These are phyloP conservation scores for Claviceps sp. DNA, from an alignment of 2,329 filamentous ascomycete genomes.

Conservation along the genomic window DNA sequence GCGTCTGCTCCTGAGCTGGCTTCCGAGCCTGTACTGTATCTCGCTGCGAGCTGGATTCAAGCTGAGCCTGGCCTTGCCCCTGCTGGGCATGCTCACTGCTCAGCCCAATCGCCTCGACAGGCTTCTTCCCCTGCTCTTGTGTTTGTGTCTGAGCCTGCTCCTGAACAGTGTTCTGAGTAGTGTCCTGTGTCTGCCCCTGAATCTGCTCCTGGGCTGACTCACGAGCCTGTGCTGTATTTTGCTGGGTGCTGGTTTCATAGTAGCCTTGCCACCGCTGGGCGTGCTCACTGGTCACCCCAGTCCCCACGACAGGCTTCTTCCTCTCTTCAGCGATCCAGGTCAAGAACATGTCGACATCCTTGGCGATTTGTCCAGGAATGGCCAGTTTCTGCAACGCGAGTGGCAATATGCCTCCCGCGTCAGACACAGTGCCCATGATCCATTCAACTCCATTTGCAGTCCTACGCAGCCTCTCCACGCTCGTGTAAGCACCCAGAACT, in stretches of 20 bases:
- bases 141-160: background rate
- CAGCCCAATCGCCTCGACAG: background rate
- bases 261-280: too few relatives aligned
- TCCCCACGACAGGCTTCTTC: conserved; percentile 7
- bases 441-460: conserved; percentile 44
- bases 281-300: background rate
- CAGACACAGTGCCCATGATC: conserved; percentile 65
- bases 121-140: background rate
- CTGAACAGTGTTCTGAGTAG: too few relatives aligned
- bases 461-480: conserved; percentile 47
- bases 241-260: background rate
- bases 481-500: conserved; percentile 48
- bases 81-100: background rate
- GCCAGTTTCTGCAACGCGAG: conserved; percentile 51
- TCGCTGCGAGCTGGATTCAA: background rate
- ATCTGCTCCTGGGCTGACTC: background rate
- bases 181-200: background rate
- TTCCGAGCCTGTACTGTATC: background rate
- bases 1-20: background rate
- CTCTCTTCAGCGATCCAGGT: conserved; percentile 42
- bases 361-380: conserved; percentile 48
- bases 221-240: background rate
- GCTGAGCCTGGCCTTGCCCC: background rate
- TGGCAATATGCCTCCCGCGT: conserved; percentile 55
- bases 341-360: conserved; percentile 59